Base-by-base conservation (phyloP, 78 protist genomes). In the Guillardia theta region DNA sequence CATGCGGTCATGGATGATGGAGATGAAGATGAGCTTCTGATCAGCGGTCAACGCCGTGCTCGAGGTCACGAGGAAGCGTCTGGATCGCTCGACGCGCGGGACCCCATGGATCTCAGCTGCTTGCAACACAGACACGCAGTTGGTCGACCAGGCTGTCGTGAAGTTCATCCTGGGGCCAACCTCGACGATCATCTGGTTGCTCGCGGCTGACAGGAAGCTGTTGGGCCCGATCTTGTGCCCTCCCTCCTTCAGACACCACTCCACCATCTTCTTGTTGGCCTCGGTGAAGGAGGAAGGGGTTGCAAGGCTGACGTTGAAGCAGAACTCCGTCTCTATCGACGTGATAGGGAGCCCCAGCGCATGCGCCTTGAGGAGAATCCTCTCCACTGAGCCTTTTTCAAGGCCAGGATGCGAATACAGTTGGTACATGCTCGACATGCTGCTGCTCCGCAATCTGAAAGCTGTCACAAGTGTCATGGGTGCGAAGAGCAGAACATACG, bases 101-200 rank as follows among this genome's bases (percentile, higher is more conserved):
- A 97, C 64, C 12, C 53, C 46, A 18, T 12, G 44, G 8, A 80
- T 19, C 53, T 80, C 90, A 1, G 90, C 90, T 18, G 90, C 90
- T 30, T 90, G 43, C 96, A 97, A 94, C 77, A 97, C 95, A 4
- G 96, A 54, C n/a, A 95, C 95, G 5, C 97, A 97, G 94, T 97
- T 97, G 19, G 98, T 92, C 27, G 96, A 96, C 96, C 97, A 97
- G 30, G 98, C 96, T 8, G 97, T 96, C 30, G 94, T 94, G 78
- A 96, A 97, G 76, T 93, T 95, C 96, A 97, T 93, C 53, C 98
- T 95, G 45, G 98, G 97, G 1, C 98, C 98, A 41, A 97, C 96
- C 94, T 97, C 96, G 21, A 53, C 88, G 12, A 70, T 70, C 46
- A 70, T 22, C 22, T 70, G 83, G 15, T 70, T 70, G 36, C 24